These are phyloP conservation scores for Fraxinus baroniana DNA, from an alignment of 305 asterid species.

Conservation along the genomic window DNA sequence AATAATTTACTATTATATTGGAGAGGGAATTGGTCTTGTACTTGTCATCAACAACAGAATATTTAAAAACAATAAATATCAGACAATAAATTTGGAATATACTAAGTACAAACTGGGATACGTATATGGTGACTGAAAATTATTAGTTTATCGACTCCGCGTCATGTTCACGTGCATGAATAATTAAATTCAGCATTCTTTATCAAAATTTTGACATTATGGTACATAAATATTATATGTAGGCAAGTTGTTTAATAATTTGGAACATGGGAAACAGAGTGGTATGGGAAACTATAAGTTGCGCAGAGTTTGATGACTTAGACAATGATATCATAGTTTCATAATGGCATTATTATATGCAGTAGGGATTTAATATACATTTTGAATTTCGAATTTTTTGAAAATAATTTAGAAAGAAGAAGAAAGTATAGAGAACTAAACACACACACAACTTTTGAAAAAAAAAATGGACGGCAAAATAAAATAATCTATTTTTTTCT, in stretches of 20 bases:
- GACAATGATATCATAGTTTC: neutral
- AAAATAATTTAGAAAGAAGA: neutral
- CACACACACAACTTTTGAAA: no score
- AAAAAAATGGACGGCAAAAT: no score
- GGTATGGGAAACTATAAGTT: conserved; percentile 23
- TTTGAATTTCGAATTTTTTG: neutral
- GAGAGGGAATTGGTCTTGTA: neutral
- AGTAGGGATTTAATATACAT: no score
- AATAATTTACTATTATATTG: no score
- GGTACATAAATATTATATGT: no score
- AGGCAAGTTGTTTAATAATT: neutral
- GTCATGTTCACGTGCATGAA: neutral
- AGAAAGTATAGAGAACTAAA: neutral
- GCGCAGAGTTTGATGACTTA: neutral
- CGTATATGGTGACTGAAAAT: neutral
- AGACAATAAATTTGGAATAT: neutral
- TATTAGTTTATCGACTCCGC: neutral
- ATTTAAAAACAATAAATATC: no score
- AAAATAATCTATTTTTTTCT: no score
- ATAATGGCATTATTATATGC: neutral
- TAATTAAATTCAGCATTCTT: no score
- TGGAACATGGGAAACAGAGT: conserved; percentile 31
- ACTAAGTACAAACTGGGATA: neutral
- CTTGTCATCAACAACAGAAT: neutral
- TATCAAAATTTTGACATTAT: no score